Percentiles rank a stretch among this genome's conserved stretches.
Conservation (phyloP, 306 rosid genomes). For the Erythrophleum fordii region DNA sequence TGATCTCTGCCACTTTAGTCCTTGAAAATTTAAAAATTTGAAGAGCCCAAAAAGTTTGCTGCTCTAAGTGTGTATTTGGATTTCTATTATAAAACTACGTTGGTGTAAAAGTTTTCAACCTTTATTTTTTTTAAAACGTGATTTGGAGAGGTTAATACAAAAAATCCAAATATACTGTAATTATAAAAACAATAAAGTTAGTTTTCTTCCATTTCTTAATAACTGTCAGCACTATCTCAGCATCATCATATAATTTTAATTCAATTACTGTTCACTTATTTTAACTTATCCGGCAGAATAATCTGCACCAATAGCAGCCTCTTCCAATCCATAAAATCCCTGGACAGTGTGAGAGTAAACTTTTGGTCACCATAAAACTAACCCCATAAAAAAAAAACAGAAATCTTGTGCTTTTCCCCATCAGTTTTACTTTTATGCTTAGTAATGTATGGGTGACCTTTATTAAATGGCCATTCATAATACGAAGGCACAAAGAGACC, state of each 20-base stretch:
- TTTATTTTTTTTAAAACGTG: too few species aligned
- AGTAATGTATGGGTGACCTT: neutral
- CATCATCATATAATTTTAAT: neutral
- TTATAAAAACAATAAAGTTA: neutral
- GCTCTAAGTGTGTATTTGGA: too few species aligned
- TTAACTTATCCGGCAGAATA: neutral
- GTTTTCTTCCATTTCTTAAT: conserved; percentile 12
- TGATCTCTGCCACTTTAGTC: neutral
- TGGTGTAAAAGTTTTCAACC: too few species aligned
- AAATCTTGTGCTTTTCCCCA: neutral
- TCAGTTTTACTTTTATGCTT: neutral
- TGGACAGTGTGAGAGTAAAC: neutral
- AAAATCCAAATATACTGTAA: too few species aligned
- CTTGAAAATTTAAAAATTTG: conserved; percentile 4
- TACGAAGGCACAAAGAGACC: neutral
- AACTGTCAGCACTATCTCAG: conserved; percentile 31
- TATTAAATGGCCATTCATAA: neutral
- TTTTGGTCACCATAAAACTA: neutral
- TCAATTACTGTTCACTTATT: neutral
- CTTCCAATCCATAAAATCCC: too few species aligned
- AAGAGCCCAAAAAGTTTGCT: conserved; percentile 10
- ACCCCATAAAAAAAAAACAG: neutral
- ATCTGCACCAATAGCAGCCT: too few species aligned
- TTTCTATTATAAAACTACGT: too few species aligned
- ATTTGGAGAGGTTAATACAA: too few species aligned